A percentile compares a stretch with the other conserved stretches of the same genome.
Conservation (phyloP, 176 grass and related monocot species). For the Urochloa ruziziensis region DNA sequence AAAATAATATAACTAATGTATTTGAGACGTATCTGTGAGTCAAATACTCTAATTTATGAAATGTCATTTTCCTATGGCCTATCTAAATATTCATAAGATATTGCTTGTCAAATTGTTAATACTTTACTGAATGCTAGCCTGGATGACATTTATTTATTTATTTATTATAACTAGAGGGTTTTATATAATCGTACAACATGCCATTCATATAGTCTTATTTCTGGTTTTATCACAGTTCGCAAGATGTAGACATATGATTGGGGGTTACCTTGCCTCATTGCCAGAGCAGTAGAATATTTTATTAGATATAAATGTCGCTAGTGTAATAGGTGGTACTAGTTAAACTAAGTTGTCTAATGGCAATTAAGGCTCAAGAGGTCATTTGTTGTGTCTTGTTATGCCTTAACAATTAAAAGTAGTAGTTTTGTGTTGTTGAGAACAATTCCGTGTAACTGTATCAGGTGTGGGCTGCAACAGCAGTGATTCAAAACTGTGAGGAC, state of each 20-base stretch:
- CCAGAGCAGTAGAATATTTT: background rate
- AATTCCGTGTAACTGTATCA: conserved; percentile 24
- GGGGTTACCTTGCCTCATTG: background rate
- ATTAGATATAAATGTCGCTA: background rate
- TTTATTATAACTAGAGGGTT: background rate
- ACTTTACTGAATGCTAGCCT: background rate
- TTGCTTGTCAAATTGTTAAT: background rate
- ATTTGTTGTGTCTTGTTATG: no score
- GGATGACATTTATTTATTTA: background rate
- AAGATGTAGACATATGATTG: background rate
- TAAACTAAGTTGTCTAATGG: background rate
- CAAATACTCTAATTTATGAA: no score
- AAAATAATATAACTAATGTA: background rate
- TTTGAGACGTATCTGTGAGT: no score
- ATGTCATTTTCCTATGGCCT: no score
- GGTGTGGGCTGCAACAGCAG: conserved; percentile 65
- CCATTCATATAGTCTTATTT: no score
- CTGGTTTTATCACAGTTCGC: background rate
- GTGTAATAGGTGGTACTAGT: background rate
- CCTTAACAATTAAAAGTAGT: no score
- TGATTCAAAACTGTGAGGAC: conserved; percentile 70
- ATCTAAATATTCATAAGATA: background rate
- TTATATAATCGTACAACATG: background rate
- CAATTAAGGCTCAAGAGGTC: background rate
- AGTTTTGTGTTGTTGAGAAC: conserved; percentile 3